These are phyloP conservation scores for Fusarium liriodendri DNA, from an alignment of 2,329 filamentous ascomycete genomes.

Conservation along the genomic window DNA sequence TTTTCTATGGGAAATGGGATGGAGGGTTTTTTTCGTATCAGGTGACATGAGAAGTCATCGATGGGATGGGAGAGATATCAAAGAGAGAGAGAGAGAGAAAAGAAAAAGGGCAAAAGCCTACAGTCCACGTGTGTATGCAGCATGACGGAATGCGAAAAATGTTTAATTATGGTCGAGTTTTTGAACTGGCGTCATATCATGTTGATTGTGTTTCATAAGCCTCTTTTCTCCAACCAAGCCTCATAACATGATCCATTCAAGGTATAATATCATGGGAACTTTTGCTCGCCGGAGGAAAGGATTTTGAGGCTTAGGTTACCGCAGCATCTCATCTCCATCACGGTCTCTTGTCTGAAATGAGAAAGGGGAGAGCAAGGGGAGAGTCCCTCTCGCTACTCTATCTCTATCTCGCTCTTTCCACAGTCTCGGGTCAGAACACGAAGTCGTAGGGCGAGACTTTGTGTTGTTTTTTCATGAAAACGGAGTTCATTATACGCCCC, in stretches of 20 bases:
- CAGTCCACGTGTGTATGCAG: slow-evolving; percentile 26
- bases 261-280: not conserved
- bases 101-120: slow-evolving; percentile 1
- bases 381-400: not conserved
- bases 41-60: not conserved
- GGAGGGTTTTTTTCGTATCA: not conserved
- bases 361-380: not conserved
- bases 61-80: not conserved
- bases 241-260: not conserved
- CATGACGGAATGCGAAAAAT: slow-evolving; percentile 37
- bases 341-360: not conserved
- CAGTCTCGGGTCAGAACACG: not conserved
- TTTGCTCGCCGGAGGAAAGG: not conserved
- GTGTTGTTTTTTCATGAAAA: not conserved
- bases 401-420: not conserved
- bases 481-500: not conserved
- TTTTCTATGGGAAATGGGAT: not conserved
- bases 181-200: slow-evolving; percentile 1
- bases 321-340: not conserved
- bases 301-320: not conserved
- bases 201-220: not conserved
- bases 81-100: not conserved
- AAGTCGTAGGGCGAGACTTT: not conserved
- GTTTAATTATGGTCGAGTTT: slow-evolving; percentile 28
- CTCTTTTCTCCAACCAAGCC: not conserved